phyloP scores from a whole-genome alignment of 2,329 filamentous ascomycete genomes.

The Trichophyton simii region DNA sequence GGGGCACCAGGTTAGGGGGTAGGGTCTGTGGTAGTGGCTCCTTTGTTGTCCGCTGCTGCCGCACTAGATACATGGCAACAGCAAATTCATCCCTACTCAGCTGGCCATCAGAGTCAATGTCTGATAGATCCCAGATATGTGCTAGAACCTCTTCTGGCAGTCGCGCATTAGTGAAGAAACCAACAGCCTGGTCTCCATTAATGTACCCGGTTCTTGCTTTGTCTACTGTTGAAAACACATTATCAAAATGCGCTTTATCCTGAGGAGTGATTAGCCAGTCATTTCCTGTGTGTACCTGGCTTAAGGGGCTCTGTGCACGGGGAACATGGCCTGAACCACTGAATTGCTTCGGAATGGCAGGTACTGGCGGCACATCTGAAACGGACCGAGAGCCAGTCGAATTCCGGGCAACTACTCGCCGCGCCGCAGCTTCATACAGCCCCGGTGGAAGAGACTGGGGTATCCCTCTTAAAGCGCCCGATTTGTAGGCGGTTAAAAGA shows the following conservation, averaged over 20 bases:
- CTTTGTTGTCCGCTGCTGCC: slow-evolving; percentile 68
- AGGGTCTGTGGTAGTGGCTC: slow-evolving; percentile 62
- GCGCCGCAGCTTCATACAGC: slow-evolving; percentile 78
- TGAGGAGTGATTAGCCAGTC: slow-evolving; percentile 75
- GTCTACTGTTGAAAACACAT: slow-evolving; percentile 73
- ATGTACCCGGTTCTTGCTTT: slow-evolving; percentile 69
- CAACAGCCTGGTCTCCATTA: slow-evolving; percentile 85
- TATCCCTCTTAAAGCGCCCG: slow-evolving; percentile 62
- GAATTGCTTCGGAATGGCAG: slow-evolving; percentile 69
- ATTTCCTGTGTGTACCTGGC: slow-evolving; percentile 42
- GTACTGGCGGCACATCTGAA: slow-evolving; percentile 42
- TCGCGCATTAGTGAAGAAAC: slow-evolving; percentile 85
- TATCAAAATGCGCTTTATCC: slow-evolving; percentile 81
- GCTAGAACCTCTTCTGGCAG: slow-evolving; percentile 79
- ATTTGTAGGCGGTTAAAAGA: slow-evolving; percentile 81
- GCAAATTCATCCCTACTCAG: slow-evolving; percentile 85
- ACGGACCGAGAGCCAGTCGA: slow-evolving; percentile 42
- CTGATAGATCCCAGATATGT: slow-evolving; percentile 93
- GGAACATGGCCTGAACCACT: slow-evolving; percentile 47
- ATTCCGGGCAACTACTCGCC: slow-evolving; percentile 43
- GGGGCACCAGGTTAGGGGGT: slow-evolving; percentile 71
- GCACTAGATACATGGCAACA: slow-evolving; percentile 92
- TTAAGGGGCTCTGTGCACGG: slow-evolving; percentile 49
- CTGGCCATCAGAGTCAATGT: slow-evolving; percentile 80
- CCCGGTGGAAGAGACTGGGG: slow-evolving; percentile 70